Conservation (phyloP, 78 protist species). For the Isochrysis galbana region DNA sequence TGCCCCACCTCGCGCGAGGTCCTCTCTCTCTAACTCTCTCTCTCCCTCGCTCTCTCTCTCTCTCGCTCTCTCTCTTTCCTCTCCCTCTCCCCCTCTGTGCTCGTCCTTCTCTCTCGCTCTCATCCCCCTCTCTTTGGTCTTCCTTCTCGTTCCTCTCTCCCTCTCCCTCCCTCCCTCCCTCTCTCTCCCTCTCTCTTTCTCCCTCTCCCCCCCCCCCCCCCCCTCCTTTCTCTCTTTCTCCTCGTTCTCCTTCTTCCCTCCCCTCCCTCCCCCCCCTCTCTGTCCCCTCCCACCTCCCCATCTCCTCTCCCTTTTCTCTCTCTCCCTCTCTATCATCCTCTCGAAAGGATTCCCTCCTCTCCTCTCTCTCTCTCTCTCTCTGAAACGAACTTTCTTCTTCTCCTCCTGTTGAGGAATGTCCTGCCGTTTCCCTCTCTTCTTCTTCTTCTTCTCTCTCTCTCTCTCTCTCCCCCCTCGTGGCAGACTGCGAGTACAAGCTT, state of each 20-base stretch:
- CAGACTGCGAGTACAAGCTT: not conserved
- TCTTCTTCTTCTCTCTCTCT: not conserved
- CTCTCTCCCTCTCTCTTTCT: not conserved
- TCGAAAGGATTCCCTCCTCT: not conserved
- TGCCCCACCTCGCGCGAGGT: not conserved
- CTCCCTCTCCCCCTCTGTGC: slow-evolving; percentile 10
- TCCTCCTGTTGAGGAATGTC: no score
- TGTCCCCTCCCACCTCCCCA: not conserved
- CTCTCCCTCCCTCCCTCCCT: not conserved
- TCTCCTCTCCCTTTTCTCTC: not conserved
- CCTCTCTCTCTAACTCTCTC: not conserved
- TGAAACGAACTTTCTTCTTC: not conserved
- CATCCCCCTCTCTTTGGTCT: no score
- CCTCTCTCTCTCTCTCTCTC: not conserved
- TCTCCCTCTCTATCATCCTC: not conserved
- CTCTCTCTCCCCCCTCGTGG: not conserved
- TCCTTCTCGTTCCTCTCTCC: not conserved
- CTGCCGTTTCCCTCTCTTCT: not conserved
- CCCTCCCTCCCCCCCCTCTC: no score
- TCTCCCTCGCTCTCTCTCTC: not conserved
- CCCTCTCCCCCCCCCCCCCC: not conserved
- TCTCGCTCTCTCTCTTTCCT: not conserved
- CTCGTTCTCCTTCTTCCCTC: not conserved
- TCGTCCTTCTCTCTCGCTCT: not conserved
- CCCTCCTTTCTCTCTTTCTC: not conserved